Evolutionary conservation across 2,329 filamentous ascomycete genomes (phyloP), one percentile per base, ranked within the genome.

Genomic region (Sphaerulina vaccinii): DNA sequence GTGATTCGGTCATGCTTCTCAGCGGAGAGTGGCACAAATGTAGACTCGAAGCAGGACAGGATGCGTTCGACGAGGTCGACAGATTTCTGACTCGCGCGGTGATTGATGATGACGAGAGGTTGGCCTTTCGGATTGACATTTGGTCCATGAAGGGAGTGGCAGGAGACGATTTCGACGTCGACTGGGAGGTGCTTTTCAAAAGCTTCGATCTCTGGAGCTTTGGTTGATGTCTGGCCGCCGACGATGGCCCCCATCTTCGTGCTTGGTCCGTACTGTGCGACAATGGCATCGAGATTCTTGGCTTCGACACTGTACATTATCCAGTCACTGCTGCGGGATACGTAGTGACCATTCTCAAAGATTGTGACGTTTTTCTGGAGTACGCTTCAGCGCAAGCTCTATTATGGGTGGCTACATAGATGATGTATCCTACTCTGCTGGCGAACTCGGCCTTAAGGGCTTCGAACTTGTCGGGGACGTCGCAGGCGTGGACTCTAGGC

Each of bases 291-390:
- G 71, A 99, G 95, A 60, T 86, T 82, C 64, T 90, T 90, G 56
- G 93, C 93, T 74, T 97, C 92, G 72, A 99, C 93, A 73, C 88
- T 95, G 80, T 99, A 99, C 70, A 99, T 90, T 75, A 96, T 96
- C 73, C 91, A 97, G 79, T 97, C 92, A 85, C 91, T 96, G 72
- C 86, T 85, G 74, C 93, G 85, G 64, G 93, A 96, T 65, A 99
- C 93, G 71, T 92, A 81, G 75, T 97, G 91, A 65, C 95, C 95
- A 81, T 96, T 96, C 71, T 83, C 85, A 70, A 92, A 84, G 66
- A 99, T 93, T 72, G 88, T 85, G 78, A 99, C 76, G 64, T 75
- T 78, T 56, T 81, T 85, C 92, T 91, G 84, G 75, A 75, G 69
- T 62, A 68, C 64, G 62, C 64, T 73, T 77, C 73, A 76, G 73